phyloP scores from a whole-genome alignment of 371 early-diverging fungal species.

The Encephalitozoon cuniculi region DNA sequence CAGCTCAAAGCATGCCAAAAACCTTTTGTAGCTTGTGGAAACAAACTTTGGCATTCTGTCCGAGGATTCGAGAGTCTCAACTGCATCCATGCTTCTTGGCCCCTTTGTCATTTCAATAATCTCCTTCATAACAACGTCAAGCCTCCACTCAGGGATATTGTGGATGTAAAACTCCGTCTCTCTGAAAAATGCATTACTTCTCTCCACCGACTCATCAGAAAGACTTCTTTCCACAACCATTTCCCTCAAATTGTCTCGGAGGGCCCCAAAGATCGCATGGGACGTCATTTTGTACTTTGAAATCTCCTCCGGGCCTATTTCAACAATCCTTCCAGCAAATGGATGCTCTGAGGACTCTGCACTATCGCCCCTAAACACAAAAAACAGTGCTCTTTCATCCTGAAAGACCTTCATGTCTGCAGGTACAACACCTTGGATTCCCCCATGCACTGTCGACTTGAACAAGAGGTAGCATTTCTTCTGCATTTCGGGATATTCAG shows the following conservation, averaged over 20 bases:
- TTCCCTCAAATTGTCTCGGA: slow-evolving; percentile 1
- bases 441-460: not conserved
- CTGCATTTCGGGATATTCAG: not conserved
- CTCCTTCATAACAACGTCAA: slow-evolving; percentile 30
- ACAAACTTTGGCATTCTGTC: not conserved
- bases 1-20: slow-evolving; percentile 13
- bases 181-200: not conserved
- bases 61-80: not conserved
- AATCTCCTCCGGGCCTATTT: not conserved
- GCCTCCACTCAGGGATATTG: slow-evolving; percentile 17
- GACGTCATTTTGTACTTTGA: not conserved
- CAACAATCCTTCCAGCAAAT: not conserved
- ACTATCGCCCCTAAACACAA: not conserved
- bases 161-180: slow-evolving; percentile 7
- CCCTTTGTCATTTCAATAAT: slow-evolving; percentile 13
- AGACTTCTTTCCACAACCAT: not conserved
- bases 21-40: not conserved
- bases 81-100: not conserved
- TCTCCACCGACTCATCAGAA: not conserved
- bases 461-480: not conserved
- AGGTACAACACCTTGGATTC: not conserved
- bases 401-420: not conserved
- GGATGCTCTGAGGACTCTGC: not conserved
- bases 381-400: not conserved
- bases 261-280: not conserved